Evolutionary conservation across 352 stramenopile species (phyloP), one percentile per base, ranked within the genome.

Genomic region (Peronospora tabacina): DNA sequence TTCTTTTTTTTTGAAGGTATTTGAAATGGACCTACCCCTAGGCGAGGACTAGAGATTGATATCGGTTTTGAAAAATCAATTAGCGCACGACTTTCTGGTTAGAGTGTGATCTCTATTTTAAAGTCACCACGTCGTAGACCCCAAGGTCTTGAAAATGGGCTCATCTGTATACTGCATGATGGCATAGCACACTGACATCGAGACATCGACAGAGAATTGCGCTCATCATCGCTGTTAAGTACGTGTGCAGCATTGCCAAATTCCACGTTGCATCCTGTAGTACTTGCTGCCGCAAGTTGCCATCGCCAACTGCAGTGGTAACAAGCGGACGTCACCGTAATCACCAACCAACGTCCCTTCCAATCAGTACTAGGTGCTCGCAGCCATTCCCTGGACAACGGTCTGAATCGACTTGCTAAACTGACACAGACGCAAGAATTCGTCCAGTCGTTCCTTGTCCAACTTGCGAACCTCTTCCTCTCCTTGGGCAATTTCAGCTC

Each of bases 361-460:
- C 20, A 19, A 17, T 24, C 13, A 36, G 47, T n/a, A 45, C 15
- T 47, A 19, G n/a, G 38, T 10, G n/a, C 10, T 28, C 8, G 34
- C 39, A 43, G 59, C 34, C 58, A 84, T 69, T 17, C 47, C 49
- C 15, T 54, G 68, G 11, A 71, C 70, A 1, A 60, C 61, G 2
- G 44, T 47, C 9, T 73, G 79, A 11, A 90, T 72, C 19, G 63
- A 40, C 32, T 72, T 50, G 48, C 76, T 88, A 51, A 76, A 85
- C 32, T 70, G 59, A 30, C 62, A 75, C 0, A 90, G 46, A 24
- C 44, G 52, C 28, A 69, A 44, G 24, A 90, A 72, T 36, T 70
- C 65, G 0, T 70, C 57, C 28, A 76, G 56, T 1, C 75, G 75
- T 11, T 71, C 49, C 29, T 64, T 58, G 47, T 88, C 66, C 17